These are phyloP conservation scores for Candida chilensis DNA, from an alignment of 805 yeast genomes.

Conservation along the genomic window DNA sequence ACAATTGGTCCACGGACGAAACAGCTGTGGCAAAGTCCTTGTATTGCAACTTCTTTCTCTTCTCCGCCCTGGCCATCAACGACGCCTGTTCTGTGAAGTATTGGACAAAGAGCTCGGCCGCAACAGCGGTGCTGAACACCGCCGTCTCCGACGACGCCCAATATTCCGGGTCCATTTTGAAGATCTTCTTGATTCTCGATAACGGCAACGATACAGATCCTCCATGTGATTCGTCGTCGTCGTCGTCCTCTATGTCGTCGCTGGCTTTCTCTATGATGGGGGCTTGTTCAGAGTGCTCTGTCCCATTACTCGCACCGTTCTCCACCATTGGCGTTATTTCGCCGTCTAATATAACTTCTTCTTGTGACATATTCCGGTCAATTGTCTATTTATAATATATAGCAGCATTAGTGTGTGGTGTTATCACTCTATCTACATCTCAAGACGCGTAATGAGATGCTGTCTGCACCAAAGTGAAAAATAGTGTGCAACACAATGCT, in stretches of 20 bases:
- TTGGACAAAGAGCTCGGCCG: slow-evolving; percentile 67
- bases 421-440: no score
- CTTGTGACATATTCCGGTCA: no score
- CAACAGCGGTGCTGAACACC: slow-evolving; percentile 68
- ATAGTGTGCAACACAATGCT: no score
- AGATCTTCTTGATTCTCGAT: slow-evolving; percentile 59
- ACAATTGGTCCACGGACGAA: slow-evolving; percentile 44
- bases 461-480: no score
- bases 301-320: no score
- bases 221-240: slow-evolving; percentile 13
- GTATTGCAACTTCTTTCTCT: slow-evolving; percentile 62
- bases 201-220: slow-evolving; percentile 43
- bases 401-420: no score
- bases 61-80: slow-evolving; percentile 51
- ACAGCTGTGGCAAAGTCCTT: slow-evolving; percentile 64
- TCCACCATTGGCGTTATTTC: no score
- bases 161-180: slow-evolving; percentile 71
- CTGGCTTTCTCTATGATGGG: no score
- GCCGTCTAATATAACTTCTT: no score
- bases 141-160: slow-evolving; percentile 59
- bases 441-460: no score
- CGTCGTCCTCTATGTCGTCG: slow-evolving; percentile 9
- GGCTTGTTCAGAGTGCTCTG: no score
- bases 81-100: slow-evolving; percentile 66
- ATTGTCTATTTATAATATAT: no score